Conservation (phyloP, 2,329 filamentous ascomycete species). For the Amauroascus verrucosus region DNA sequence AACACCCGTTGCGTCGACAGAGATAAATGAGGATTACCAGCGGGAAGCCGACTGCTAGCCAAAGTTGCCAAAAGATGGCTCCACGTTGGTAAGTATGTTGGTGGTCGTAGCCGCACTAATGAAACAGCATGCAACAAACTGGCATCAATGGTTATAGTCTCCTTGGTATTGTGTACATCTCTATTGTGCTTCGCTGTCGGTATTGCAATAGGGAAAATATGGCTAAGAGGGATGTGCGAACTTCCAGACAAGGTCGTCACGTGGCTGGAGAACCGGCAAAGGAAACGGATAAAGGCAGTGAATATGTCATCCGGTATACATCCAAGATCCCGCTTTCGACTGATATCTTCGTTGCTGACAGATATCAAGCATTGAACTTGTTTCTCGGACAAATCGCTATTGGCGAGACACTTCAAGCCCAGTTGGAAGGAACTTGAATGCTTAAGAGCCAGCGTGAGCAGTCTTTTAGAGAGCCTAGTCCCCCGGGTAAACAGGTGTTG, state of each 20-base stretch:
- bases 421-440: conserved; percentile 31
- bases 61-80: conserved; percentile 24
- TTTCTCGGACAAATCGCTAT: conserved; percentile 27
- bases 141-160: conserved; percentile 12
- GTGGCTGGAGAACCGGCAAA: conserved; percentile 27
- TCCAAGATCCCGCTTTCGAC: conserved; percentile 19
- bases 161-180: background rate
- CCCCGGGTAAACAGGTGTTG: conserved; percentile 40
- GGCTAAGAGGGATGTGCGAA: background rate
- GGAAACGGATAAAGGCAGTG: conserved; percentile 36
- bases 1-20: conserved; percentile 25
- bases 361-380: conserved; percentile 18
- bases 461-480: conserved; percentile 34
- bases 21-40: background rate
- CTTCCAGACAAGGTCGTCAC: background rate
- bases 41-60: conserved; percentile 18
- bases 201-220: conserved; percentile 1
- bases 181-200: background rate
- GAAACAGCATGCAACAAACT: conserved; percentile 31
- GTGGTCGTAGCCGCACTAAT: conserved; percentile 25
- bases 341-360: background rate
- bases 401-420: conserved; percentile 36
- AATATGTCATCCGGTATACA: conserved; percentile 31
- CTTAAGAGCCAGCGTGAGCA: conserved; percentile 44
- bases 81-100: conserved; percentile 29